Percentiles rank a stretch among this genome's conserved stretches.
Conservation (phyloP, 257 asterid species). For the Eustoma russellianum region DNA sequence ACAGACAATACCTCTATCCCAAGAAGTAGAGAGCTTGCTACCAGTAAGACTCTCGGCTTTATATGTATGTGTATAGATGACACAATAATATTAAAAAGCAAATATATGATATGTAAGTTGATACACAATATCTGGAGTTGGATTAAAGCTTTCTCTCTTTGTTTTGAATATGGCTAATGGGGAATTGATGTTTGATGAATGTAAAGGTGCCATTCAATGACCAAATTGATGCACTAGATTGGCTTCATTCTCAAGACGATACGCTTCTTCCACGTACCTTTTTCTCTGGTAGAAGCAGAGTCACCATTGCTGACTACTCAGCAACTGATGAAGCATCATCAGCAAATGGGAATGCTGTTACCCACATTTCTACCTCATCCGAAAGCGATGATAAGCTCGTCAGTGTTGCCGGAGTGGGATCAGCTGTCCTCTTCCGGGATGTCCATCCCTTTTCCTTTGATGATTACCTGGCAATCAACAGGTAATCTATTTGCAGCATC, state of each 20-base stretch:
- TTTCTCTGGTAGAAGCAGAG: constrained; percentile 72
- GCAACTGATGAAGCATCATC: constrained; percentile 2
- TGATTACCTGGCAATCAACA: constrained; percentile 76
- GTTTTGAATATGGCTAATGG: not conserved
- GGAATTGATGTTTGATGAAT: not conserved
- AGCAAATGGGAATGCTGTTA: constrained; percentile 15
- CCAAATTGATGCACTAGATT: constrained; percentile 66
- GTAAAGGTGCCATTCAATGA: constrained; percentile 67
- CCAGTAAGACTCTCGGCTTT: too few species aligned
- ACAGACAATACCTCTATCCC: too few species aligned
- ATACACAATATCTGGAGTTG: too few species aligned
- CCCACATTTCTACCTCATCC: constrained; percentile 14
- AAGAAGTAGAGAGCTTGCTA: too few species aligned
- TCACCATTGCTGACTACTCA: constrained; percentile 17
- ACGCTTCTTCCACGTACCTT: constrained; percentile 65
- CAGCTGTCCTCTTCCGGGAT: constrained; percentile 80
- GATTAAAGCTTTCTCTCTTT: not conserved
- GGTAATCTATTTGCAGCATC: constrained; percentile 23
- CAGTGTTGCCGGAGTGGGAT: constrained; percentile 87
- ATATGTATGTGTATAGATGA: too few species aligned
- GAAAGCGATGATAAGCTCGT: constrained; percentile 28
- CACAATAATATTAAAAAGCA: too few species aligned
- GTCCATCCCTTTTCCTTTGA: constrained; percentile 58
- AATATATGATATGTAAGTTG: too few species aligned
- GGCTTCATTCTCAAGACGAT: constrained; percentile 73